These are phyloP conservation scores for Penicillium canariense DNA, from an alignment of 495 filamentous ascomycete species.

Conservation along the genomic window DNA sequence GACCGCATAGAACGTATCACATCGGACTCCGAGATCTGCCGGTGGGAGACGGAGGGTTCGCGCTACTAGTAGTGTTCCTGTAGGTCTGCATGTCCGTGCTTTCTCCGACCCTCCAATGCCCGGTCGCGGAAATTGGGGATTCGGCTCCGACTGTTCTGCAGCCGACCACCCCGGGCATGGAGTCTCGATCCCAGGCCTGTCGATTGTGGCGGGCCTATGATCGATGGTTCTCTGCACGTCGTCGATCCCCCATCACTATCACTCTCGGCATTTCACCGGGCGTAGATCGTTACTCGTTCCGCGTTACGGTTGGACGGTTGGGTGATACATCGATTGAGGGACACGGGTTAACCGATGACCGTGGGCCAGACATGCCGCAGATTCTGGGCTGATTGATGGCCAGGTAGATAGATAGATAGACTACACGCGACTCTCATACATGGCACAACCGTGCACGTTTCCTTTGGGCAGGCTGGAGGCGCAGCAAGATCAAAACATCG, in stretches of 20 bases:
- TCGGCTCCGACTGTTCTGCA: not conserved
- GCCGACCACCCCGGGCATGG: not conserved
- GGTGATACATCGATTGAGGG: not conserved
- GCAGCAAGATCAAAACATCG: not conserved
- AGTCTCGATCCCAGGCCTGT: not conserved
- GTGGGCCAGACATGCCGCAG: not conserved
- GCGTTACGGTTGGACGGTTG: too few relatives aligned
- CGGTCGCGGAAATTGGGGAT: not conserved
- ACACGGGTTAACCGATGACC: not conserved
- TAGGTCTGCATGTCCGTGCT: too few relatives aligned
- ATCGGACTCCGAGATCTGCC: not conserved
- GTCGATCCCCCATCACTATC: not conserved
- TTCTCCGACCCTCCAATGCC: too few relatives aligned
- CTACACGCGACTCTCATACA: not conserved
- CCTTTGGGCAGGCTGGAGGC: not conserved
- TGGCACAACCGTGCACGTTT: not conserved
- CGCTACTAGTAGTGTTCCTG: too few relatives aligned
- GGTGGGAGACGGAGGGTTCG: too few relatives aligned
- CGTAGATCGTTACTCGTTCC: not conserved
- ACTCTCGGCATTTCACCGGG: not conserved
- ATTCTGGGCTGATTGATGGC: not conserved
- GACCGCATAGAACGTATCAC: not conserved
- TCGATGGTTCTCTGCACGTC: slow-evolving; percentile 5
- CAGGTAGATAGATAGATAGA: not conserved
- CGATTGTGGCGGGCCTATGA: not conserved